These are phyloP conservation scores for Leucogyrophana mollusca DNA, from an alignment of 768 basidiomycete genomes.

Conservation along the genomic window DNA sequence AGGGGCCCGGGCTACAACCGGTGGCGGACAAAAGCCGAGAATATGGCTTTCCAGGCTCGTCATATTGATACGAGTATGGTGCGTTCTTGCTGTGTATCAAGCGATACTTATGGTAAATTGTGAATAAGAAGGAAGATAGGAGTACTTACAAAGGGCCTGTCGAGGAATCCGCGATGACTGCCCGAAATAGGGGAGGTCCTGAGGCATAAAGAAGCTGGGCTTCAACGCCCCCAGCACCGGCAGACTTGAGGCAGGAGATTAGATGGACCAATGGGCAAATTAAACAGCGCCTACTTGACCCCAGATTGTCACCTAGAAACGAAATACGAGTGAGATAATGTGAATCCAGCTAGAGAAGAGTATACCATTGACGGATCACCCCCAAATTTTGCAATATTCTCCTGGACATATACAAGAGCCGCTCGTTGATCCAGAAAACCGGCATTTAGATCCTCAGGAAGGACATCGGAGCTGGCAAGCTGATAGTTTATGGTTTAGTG, in stretches of 20 bases:
- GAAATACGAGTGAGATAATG: not conserved
- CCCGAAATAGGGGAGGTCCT: conserved; percentile 40
- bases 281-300: conserved; percentile 38
- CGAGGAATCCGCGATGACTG: conserved; percentile 51
- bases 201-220: conserved; percentile 47
- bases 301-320: conserved; percentile 51
- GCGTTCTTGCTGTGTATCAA: conserved; percentile 46
- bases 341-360: not conserved
- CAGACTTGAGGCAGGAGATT: conserved; percentile 35
- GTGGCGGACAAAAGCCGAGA: conserved; percentile 42
- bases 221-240: conserved; percentile 51
- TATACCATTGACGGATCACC: conserved; percentile 57
- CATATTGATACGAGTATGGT: conserved; percentile 43
- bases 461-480: conserved; percentile 46
- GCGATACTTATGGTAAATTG: too few relatives aligned
- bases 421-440: conserved; percentile 61
- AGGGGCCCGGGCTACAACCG: conserved; percentile 40
- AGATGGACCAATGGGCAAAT: not conserved
- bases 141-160: conserved; percentile 51
- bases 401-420: conserved; percentile 58
- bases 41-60: conserved; percentile 52
- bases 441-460: conserved; percentile 51
- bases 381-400: conserved; percentile 66
- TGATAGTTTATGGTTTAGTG: conserved; percentile 14
- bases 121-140: too few relatives aligned